Base-by-base conservation (phyloP, 1,284 basidiomycete genomes). In the Coniferiporia weirii region DNA sequence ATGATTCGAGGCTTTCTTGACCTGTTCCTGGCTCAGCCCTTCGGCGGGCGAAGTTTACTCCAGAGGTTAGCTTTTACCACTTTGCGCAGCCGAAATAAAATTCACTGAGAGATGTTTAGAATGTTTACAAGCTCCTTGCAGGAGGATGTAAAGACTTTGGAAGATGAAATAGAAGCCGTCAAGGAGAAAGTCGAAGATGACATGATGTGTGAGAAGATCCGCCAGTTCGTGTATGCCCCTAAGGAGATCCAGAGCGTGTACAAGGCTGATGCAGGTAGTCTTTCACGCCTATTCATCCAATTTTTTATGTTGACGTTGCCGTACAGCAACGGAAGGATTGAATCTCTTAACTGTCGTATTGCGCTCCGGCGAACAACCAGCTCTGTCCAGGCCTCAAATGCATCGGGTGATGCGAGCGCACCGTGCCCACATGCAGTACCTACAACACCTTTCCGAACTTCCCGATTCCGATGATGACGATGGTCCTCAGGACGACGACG, bases 21-120 rank as follows among this genome's bases (percentile, higher is more conserved):
- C 68, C 81, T 99, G 43, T 99, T 99, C 77, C 81, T 98, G n/a
- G 97, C 96, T 1, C 89, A 95, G 67, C 97, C 97, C 0, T 99
- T 99, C 70, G 96, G 96, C 7, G 93, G 94, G 4, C 85, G 85
- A 63, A 95, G 92, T 70, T 78, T 99, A 32, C 76, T 97, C 13
- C 95, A 98, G 71, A 78, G 92, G 91, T 89, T 64, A 12, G 32
- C 22, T 27, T 27, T 27, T 27, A 44, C 52, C 54, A 56, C 44
- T 27, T 36, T 12, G 32, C 49, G 51, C 48, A 10, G 20, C 32
- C 15, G 15, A 7, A 43, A n/a, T 15, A 43, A 35, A 35, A n/a
- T 43, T 45, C 45, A 40, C 57, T 62, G 36, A 61, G 15, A 13
- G 6, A 40, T 7, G 43, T 45, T 8, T 65, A 93, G 93, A 58